phyloP scores from a whole-genome alignment of 495 filamentous ascomycete genomes.

The Corynascus novoguineensis region DNA sequence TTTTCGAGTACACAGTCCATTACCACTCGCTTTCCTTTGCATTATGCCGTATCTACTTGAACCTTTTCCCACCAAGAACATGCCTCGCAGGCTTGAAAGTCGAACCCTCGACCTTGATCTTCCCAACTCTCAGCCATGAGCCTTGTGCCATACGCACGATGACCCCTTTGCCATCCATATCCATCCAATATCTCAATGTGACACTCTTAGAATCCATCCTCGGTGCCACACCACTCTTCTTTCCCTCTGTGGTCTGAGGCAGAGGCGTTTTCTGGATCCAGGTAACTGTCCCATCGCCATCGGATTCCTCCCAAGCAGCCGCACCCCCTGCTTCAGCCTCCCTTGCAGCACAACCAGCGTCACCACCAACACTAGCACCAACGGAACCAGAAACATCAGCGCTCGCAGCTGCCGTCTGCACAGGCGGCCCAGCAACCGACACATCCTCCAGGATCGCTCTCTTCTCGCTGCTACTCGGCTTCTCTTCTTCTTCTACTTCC shows the following conservation, averaged over 20 bases:
- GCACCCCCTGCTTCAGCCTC: neutral
- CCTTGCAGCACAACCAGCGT: neutral
- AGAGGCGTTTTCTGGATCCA: neutral
- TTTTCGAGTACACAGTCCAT: too few relatives aligned
- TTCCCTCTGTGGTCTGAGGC: neutral
- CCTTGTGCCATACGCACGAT: neutral
- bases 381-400: neutral
- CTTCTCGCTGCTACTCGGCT: slow-evolving; percentile 1
- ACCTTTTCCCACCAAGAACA: neutral
- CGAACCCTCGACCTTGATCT: slow-evolving; percentile 33
- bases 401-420: neutral
- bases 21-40: too few relatives aligned
- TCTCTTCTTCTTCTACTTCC: neutral
- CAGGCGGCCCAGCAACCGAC: neutral
- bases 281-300: neutral
- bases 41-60: neutral
- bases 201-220: neutral
- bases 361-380: neutral
- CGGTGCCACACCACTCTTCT: neutral
- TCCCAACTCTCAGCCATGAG: slow-evolving; percentile 21
- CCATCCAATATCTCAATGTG: neutral
- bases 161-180: neutral
- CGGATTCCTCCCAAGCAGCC: neutral
- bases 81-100: slow-evolving; percentile 4
- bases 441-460: slow-evolving; percentile 27